phyloP scores from a whole-genome alignment of 2,329 filamentous ascomycete species.

The Neofusicoccum umdonicola region DNA sequence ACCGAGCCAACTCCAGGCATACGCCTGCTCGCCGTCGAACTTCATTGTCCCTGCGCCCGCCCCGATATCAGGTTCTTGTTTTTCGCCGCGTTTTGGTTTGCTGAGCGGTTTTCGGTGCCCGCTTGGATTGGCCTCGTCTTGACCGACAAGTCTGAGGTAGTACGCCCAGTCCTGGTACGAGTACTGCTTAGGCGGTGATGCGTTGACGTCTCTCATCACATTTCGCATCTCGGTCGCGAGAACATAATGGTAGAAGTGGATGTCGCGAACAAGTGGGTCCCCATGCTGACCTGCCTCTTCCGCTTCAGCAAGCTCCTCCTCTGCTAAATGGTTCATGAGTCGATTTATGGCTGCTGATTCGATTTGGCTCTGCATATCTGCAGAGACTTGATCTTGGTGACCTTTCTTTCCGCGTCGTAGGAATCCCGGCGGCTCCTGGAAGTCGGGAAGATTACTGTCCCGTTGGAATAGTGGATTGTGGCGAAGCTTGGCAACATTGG shows the following conservation, averaged over 20 bases:
- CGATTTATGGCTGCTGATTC: background rate
- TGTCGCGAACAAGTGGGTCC: conserved; percentile 46
- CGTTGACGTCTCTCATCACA: conserved; percentile 43
- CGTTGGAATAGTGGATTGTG: background rate
- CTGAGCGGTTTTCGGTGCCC: conserved; percentile 34
- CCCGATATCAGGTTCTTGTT: background rate
- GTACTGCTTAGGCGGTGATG: conserved; percentile 39
- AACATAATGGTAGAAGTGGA: conserved; percentile 52
- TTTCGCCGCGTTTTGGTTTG: conserved; percentile 19
- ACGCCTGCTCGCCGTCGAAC: conserved; percentile 34
- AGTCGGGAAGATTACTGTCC: background rate
- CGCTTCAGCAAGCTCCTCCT: conserved; percentile 42
- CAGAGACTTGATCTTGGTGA: conserved; percentile 19
- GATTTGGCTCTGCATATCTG: conserved; percentile 16
- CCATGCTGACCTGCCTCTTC: conserved; percentile 41
- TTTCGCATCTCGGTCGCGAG: conserved; percentile 45
- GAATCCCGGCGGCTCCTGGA: background rate
- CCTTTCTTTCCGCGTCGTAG: background rate
- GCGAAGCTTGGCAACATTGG: conserved; percentile 27
- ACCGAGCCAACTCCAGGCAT: conserved; percentile 76
- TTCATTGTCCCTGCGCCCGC: conserved; percentile 22
- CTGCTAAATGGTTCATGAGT: conserved; percentile 6
- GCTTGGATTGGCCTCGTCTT: conserved; percentile 40
- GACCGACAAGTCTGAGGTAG: conserved; percentile 36
- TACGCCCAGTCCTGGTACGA: conserved; percentile 41